Conservation (phyloP, 2,329 filamentous ascomycete genomes). For the Diaporthe sp. region DNA sequence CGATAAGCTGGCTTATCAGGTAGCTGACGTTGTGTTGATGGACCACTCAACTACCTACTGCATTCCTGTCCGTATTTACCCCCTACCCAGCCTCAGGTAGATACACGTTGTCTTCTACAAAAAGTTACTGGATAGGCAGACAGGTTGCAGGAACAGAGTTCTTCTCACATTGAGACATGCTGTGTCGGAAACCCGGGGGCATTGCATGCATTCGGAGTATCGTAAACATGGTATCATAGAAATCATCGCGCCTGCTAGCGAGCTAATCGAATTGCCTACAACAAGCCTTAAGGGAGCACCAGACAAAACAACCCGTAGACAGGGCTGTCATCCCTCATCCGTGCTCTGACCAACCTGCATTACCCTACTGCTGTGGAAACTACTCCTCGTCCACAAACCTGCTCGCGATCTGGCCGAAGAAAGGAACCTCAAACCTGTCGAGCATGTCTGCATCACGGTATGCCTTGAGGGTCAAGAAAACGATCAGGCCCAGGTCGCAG, state of each 20-base stretch:
- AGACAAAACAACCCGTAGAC: background rate
- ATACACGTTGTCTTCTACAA: too few species aligned
- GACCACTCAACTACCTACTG: background rate
- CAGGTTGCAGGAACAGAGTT: too few species aligned
- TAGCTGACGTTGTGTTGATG: background rate
- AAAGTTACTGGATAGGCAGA: background rate
- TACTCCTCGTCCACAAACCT: constrained; percentile 90
- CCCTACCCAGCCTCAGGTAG: background rate
- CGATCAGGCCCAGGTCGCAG: constrained; percentile 82
- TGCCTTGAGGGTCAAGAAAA: constrained; percentile 80
- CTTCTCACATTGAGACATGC: background rate
- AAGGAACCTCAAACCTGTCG: constrained; percentile 85
- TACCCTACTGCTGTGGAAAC: background rate
- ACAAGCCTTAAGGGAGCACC: background rate
- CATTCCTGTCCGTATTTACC: background rate
- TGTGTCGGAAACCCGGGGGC: background rate
- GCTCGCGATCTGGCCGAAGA: constrained; percentile 88
- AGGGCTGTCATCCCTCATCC: background rate
- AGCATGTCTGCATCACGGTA: constrained; percentile 84
- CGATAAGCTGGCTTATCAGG: constrained; percentile 18
- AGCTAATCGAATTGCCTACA: background rate
- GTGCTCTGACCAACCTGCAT: background rate
- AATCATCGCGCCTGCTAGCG: constrained; percentile 5
- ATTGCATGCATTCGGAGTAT: constrained; percentile 12
- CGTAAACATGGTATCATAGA: constrained; percentile 34